Evolutionary conservation across 2,329 filamentous ascomycete genomes (phyloP).

Genomic region (Ophiocordyceps robertsii): DNA sequence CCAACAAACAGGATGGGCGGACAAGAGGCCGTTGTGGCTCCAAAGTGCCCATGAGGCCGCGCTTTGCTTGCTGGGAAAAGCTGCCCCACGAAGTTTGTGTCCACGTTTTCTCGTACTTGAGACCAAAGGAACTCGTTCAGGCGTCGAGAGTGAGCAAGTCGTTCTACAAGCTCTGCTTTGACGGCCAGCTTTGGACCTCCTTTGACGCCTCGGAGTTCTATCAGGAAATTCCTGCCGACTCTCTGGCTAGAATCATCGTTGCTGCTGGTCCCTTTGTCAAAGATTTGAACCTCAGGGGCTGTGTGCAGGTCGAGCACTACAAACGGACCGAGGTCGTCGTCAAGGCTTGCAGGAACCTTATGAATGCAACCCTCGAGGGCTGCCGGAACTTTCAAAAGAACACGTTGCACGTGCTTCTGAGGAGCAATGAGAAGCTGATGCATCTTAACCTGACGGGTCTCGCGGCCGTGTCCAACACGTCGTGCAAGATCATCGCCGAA

Average conservation of each 20-base stretch:
- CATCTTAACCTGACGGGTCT: slow-evolving; percentile 80
- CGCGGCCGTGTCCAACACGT: slow-evolving; percentile 63
- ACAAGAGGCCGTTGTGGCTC: slow-evolving; percentile 6
- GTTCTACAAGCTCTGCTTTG: slow-evolving; percentile 77
- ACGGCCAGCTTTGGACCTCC: slow-evolving; percentile 83
- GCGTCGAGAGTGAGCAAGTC: slow-evolving; percentile 63
- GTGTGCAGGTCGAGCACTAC: slow-evolving; percentile 74
- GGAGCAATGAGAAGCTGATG: slow-evolving; percentile 62
- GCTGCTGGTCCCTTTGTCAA: slow-evolving; percentile 81
- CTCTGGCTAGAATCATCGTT: slow-evolving; percentile 72
- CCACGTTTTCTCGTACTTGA: slow-evolving; percentile 61
- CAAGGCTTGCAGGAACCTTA: slow-evolving; percentile 75
- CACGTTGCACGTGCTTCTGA: slow-evolving; percentile 64
- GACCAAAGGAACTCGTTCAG: slow-evolving; percentile 68
- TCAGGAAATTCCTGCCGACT: slow-evolving; percentile 69
- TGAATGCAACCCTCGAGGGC: slow-evolving; percentile 79
- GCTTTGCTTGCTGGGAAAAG: slow-evolving; percentile 60
- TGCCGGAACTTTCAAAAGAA: slow-evolving; percentile 71
- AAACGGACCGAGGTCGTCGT: slow-evolving; percentile 66
- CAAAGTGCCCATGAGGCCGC: slow-evolving; percentile 14
- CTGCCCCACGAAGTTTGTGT: slow-evolving; percentile 76
- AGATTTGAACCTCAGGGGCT: slow-evolving; percentile 81
- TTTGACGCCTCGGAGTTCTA: slow-evolving; percentile 84
- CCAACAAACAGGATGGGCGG: slow-evolving; percentile 18
- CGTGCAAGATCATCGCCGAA: slow-evolving; percentile 73